These are phyloP conservation scores for Xylariaceae sp. DNA, from an alignment of 2,329 filamentous ascomycete species.

Conservation along the genomic window DNA sequence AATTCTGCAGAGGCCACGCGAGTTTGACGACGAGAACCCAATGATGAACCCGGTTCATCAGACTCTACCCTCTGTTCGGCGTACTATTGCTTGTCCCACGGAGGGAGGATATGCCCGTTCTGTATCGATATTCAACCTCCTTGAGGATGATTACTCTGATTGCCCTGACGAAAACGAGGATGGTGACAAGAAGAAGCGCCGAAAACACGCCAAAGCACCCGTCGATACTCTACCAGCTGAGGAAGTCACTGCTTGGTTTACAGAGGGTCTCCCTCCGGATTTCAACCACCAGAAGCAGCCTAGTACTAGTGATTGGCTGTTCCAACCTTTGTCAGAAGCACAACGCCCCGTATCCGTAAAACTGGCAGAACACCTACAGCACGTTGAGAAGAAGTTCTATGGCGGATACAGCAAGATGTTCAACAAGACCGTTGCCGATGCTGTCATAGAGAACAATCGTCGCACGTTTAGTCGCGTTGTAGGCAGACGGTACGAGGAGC, in stretches of 20 bases:
- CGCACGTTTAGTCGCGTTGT: slow-evolving; percentile 29
- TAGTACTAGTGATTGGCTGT: slow-evolving; percentile 25
- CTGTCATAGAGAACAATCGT: slow-evolving; percentile 31
- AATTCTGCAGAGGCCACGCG: slow-evolving; percentile 23
- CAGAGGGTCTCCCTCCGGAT: slow-evolving; percentile 29
- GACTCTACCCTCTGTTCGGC: slow-evolving; percentile 7
- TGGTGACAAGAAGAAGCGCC: neutral
- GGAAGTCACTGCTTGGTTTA: slow-evolving; percentile 31
- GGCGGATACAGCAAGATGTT: slow-evolving; percentile 33
- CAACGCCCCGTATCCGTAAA: neutral
- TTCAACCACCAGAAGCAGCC: slow-evolving; percentile 23
- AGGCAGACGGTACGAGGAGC: slow-evolving; percentile 37
- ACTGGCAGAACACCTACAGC: neutral
- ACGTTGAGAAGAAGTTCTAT: slow-evolving; percentile 37
- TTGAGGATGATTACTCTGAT: neutral
- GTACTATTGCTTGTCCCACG: slow-evolving; percentile 7
- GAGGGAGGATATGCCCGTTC: slow-evolving; percentile 5
- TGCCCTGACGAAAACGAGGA: neutral
- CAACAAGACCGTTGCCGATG: slow-evolving; percentile 31
- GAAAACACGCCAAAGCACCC: slow-evolving; percentile 15
- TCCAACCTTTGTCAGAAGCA: slow-evolving; percentile 1
- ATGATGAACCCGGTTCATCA: slow-evolving; percentile 15
- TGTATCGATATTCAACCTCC: too few relatives aligned
- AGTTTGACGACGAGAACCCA: slow-evolving; percentile 18
- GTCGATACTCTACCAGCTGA: slow-evolving; percentile 31